Evolutionary conservation across 2,329 filamentous ascomycete genomes (phyloP).

Genomic region (Penicillium verrucosum): DNA sequence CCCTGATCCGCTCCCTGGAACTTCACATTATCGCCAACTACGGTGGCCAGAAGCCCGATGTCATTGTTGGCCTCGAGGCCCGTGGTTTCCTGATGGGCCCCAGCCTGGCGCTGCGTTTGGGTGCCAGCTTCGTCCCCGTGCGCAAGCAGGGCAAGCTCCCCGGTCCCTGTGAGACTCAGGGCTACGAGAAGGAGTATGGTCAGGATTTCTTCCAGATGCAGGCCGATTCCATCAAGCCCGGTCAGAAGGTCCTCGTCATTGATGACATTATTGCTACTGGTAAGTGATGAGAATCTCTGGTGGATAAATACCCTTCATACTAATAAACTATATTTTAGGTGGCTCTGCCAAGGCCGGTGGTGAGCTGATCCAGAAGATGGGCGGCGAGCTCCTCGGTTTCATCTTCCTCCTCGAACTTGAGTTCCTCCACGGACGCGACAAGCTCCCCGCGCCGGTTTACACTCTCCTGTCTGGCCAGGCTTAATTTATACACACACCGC

Average conservation of each 20-base stretch:
- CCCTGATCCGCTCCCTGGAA: constrained; percentile 79
- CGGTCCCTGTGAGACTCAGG: constrained; percentile 78
- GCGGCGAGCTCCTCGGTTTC: constrained; percentile 81
- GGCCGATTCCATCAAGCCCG: constrained; percentile 73
- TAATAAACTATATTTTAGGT: constrained; percentile 52
- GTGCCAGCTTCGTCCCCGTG: constrained; percentile 85
- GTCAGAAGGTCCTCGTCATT: constrained; percentile 87
- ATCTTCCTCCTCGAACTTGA: constrained; percentile 95
- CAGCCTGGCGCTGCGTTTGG: constrained; percentile 75
- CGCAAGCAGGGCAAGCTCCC: constrained; percentile 95
- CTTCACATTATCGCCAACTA: constrained; percentile 70
- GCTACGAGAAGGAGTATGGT: constrained; percentile 94
- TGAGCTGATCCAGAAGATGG: constrained; percentile 78
- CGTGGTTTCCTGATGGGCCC: constrained; percentile 95
- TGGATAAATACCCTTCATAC: neutral
- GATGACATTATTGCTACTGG: constrained; percentile 99
- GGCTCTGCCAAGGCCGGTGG: constrained; percentile 87
- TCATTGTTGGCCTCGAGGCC: constrained; percentile 89
- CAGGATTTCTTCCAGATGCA: constrained; percentile 96
- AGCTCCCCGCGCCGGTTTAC: constrained; percentile 78
- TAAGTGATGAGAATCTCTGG: constrained; percentile 46
- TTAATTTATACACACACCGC: constrained; percentile 16
- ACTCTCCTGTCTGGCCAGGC: constrained; percentile 72
- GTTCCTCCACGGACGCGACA: constrained; percentile 85
- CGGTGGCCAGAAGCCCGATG: constrained; percentile 67